A percentile compares a stretch with the other conserved stretches of the same genome.
phyloP scores from a whole-genome alignment of 345 rosid genomes.

The Conringia planisiliqua region DNA sequence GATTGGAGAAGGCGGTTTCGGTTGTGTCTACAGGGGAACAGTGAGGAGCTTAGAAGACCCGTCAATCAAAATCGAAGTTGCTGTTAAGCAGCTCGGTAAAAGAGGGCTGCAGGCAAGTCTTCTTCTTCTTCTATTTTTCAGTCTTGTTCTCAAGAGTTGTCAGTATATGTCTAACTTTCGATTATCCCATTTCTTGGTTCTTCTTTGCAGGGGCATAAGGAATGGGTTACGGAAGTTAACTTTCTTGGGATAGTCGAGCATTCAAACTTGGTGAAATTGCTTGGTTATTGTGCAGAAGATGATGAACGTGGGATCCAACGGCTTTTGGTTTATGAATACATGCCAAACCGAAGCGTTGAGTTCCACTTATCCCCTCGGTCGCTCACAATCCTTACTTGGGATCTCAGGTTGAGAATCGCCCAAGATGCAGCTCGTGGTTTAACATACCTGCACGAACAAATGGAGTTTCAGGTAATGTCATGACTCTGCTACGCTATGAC shows the following conservation, averaged over 20 bases:
- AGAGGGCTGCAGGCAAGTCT: conserved; percentile 72
- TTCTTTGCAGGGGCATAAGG: conserved; percentile 77
- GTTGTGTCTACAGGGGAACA: conserved; percentile 70
- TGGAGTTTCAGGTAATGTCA: conserved; percentile 77
- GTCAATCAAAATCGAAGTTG: conserved; percentile 61
- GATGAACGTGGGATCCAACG: conserved; percentile 92
- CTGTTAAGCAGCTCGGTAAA: conserved; percentile 81
- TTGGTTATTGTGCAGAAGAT: conserved; percentile 93
- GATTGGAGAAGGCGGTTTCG: conserved; percentile 97
- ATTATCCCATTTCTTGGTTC: not conserved
- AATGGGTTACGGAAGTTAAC: conserved; percentile 94
- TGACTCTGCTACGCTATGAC: conserved; percentile 1
- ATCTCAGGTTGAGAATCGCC: conserved; percentile 75
- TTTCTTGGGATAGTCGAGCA: conserved; percentile 85
- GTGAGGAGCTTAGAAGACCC: conserved; percentile 56
- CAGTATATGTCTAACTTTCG: not conserved
- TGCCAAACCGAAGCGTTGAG: conserved; percentile 81
- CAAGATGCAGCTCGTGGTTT: conserved; percentile 92
- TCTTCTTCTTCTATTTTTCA: not conserved
- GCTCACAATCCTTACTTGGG: conserved; percentile 66
- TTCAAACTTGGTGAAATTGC: conserved; percentile 76
- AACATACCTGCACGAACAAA: conserved; percentile 73
- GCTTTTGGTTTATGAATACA: conserved; percentile 75
- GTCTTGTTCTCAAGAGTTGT: not conserved
- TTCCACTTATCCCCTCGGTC: conserved; percentile 53